Conservation (phyloP, 2,329 filamentous ascomycete genomes). For the Claviceps spartinae region DNA sequence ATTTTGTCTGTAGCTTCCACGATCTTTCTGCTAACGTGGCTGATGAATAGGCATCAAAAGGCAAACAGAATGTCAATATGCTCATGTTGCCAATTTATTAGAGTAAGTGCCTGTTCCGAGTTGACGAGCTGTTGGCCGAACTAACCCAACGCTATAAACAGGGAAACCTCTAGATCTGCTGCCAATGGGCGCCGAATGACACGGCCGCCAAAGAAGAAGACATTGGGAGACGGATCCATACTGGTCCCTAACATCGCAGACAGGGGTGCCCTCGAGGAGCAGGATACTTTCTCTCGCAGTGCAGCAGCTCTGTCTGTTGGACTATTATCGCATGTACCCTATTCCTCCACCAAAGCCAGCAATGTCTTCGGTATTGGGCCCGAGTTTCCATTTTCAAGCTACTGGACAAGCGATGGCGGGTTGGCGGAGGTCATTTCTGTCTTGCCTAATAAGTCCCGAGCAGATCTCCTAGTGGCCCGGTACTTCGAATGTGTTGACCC, state of each 20-base stretch:
- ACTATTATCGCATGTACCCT: conserved; percentile 59
- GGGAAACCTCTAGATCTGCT: conserved; percentile 43
- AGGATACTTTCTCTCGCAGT: conserved; percentile 31
- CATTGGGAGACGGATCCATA: conserved; percentile 23
- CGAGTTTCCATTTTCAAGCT: conserved; percentile 70
- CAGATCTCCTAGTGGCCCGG: conserved; percentile 51
- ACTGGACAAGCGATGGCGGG: conserved; percentile 70
- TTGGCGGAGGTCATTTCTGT: conserved; percentile 63
- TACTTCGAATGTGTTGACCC: conserved; percentile 65
- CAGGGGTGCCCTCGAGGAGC: conserved; percentile 32
- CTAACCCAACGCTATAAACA: conserved; percentile 19
- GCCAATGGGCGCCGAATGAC: conserved; percentile 42
- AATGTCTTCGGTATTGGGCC: conserved; percentile 72
- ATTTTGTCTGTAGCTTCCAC: not conserved
- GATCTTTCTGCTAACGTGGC: conserved; percentile 13
- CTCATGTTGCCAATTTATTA: conserved; percentile 60
- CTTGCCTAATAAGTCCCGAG: conserved; percentile 61
- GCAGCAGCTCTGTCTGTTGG: conserved; percentile 43
- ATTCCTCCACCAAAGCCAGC: conserved; percentile 54
- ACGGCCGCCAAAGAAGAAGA: conserved; percentile 42
- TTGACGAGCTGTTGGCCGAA: conserved; percentile 5
- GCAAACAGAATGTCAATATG: conserved; percentile 63
- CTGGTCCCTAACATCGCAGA: conserved; percentile 43
- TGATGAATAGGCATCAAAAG: conserved; percentile 53
- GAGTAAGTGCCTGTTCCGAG: conserved; percentile 40